Conservation (phyloP, 768 basidiomycete species). For the Boletus fagicola region DNA sequence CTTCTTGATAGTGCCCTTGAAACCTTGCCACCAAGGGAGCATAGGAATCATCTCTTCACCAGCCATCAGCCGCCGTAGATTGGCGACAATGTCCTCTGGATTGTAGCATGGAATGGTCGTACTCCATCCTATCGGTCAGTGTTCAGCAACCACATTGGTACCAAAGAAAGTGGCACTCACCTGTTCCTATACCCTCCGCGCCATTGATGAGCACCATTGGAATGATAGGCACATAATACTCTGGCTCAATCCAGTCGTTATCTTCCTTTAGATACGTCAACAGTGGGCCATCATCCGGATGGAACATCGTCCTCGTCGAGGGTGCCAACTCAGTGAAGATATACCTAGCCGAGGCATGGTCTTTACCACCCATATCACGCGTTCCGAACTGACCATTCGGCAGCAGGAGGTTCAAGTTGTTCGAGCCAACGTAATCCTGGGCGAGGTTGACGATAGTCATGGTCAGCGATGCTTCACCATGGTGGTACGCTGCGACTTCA, state of each 20-base stretch:
- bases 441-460: conserved; percentile 92
- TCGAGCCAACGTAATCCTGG: conserved; percentile 92
- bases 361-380: conserved; percentile 89
- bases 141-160: background rate
- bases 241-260: conserved; percentile 82
- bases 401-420: conserved; percentile 85
- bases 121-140: conserved; percentile 73
- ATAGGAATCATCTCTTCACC: conserved; percentile 82
- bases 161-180: conserved; percentile 39
- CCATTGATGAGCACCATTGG: conserved; percentile 92
- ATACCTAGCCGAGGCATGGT: conserved; percentile 95
- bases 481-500: conserved; percentile 94
- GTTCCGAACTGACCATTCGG: conserved; percentile 97
- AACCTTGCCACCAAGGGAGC: conserved; percentile 98
- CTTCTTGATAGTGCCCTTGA: conserved; percentile 82
- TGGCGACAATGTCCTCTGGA: conserved; percentile 84
- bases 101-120: conserved; percentile 91
- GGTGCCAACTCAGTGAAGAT: conserved; percentile 81
- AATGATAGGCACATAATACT: conserved; percentile 88
- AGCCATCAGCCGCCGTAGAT: conserved; percentile 82
- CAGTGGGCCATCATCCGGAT: conserved; percentile 83
- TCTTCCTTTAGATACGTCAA: conserved; percentile 86
- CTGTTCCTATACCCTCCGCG: conserved; percentile 96
- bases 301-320: conserved; percentile 75
- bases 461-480: conserved; percentile 86